These are phyloP conservation scores for Leccinum laetum DNA, from an alignment of 1,284 basidiomycete species.

Conservation along the genomic window DNA sequence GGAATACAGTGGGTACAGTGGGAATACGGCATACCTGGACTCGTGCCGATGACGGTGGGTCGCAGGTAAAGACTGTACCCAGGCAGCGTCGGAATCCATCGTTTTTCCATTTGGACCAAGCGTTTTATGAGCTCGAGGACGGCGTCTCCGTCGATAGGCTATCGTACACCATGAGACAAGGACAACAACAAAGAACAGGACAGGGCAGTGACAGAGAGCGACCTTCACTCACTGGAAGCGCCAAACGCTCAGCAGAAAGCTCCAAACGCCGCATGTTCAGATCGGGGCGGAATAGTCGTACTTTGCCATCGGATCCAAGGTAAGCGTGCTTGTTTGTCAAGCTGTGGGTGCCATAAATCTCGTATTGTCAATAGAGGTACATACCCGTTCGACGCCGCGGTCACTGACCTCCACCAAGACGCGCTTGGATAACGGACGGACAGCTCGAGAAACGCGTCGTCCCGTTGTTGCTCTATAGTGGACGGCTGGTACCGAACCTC, in stretches of 20 bases:
- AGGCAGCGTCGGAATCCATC: slow-evolving; percentile 72
- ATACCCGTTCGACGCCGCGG: background rate
- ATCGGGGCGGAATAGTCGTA: slow-evolving; percentile 77
- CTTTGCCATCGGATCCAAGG: slow-evolving; percentile 60
- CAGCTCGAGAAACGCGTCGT: background rate
- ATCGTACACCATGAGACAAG: background rate
- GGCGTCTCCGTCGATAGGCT: slow-evolving; percentile 65
- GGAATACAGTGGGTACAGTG: background rate
- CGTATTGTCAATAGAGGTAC: background rate
- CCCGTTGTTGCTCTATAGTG: too few species aligned
- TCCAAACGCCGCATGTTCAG: slow-evolving; percentile 81
- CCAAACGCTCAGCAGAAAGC: slow-evolving; percentile 58
- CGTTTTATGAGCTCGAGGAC: slow-evolving; percentile 71
- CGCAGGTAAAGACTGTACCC: slow-evolving; percentile 81
- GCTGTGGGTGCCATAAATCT: background rate
- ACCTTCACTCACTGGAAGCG: slow-evolving; percentile 55
- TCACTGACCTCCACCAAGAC: background rate
- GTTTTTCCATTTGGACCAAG: slow-evolving; percentile 64
- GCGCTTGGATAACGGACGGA: background rate
- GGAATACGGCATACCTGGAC: slow-evolving; percentile 41
- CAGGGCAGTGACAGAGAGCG: background rate
- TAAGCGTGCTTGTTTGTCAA: slow-evolving; percentile 48
- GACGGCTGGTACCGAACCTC: too few species aligned
- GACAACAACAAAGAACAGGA: background rate
- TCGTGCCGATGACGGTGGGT: slow-evolving; percentile 85